A percentile compares a stretch with the other conserved stretches of the same genome.
Conservation (phyloP, 345 rosid genomes). For the Lumnitzera littorea region DNA sequence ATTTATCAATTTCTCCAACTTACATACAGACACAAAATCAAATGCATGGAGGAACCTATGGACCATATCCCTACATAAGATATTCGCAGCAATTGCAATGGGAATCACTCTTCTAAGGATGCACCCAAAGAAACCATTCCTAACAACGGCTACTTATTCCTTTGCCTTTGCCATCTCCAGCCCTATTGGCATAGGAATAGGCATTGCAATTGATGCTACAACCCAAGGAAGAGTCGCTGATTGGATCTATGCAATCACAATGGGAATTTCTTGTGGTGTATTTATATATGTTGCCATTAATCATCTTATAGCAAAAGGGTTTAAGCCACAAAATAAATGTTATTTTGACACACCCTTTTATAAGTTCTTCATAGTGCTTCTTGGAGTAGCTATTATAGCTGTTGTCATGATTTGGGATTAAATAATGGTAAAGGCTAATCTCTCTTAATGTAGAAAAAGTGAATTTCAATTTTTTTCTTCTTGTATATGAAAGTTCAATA, state of each 20-base stretch:
- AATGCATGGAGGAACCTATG: constrained; percentile 87
- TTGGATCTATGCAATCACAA: constrained; percentile 71
- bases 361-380: constrained; percentile 64
- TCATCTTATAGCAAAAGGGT: constrained; percentile 81
- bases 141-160: constrained; percentile 51
- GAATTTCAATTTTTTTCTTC: no score
- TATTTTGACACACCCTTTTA: constrained; percentile 53
- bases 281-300: constrained; percentile 73
- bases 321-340: constrained; percentile 43
- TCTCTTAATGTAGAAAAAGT: no score
- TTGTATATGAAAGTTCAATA: no score
- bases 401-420: constrained; percentile 85
- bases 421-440: not conserved
- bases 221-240: constrained; percentile 55
- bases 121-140: constrained; percentile 72
- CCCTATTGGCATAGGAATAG: constrained; percentile 75
- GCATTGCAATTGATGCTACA: constrained; percentile 74
- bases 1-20: not conserved
- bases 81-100: constrained; percentile 83
- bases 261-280: constrained; percentile 85
- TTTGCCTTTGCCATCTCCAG: constrained; percentile 76
- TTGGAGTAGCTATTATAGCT: constrained; percentile 59
- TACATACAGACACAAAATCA: constrained; percentile 27
- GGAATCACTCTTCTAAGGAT: constrained; percentile 77
- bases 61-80: constrained; percentile 80